Base-by-base conservation (phyloP, 2,329 filamentous ascomycete species). In the Berkeleyomyces basicola region DNA sequence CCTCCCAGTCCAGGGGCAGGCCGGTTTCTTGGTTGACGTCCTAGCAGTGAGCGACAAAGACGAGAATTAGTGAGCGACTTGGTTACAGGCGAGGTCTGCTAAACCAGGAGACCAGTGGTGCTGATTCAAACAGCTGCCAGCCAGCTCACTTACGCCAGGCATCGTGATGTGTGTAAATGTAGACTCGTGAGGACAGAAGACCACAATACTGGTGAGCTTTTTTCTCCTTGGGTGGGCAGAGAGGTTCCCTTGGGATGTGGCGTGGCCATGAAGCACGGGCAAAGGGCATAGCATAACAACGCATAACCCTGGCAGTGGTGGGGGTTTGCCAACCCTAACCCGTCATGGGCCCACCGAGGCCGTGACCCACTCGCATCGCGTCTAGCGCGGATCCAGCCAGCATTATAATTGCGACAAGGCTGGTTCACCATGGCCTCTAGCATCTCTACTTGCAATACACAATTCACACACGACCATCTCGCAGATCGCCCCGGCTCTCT, bases 1-100 rank as follows among this genome's bases (percentile, higher is more conserved):
- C 90, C 77, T 97, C 93, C 91, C 92, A 96, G 73, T 85, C 84
- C 59, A 83, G 74, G 66, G 91, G 91, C 67, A 96, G 83, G 72
- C 92, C 92, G 68, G 86, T 85, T 63, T 90, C 87, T 39, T 37
- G 4, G 36, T 31, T 43, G 10, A 36, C 61, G 67, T 63, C 36
- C 61, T 65, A 39, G 10, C 11, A 14, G 58, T 7, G 42, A 14
- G 11, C 14, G 4, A 6, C 11, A 14, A 53, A 33, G 43, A n/a
- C 36, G 10, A 33, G 33, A 43, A 44, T 9, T 61, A 44, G 49
- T 11, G 23, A 31, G 31, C 14, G 23, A 16, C 14, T 11, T 10
- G 36, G 3, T 40, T 23, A 59, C 40, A 36, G 62, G 42, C 2
- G 58, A 37, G 59, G 44, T 40, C 23, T 5, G 10, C 11, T 2